Evolutionary conservation across 495 filamentous ascomycete species (phyloP).

Genomic region (Penicillium riverlandense): DNA sequence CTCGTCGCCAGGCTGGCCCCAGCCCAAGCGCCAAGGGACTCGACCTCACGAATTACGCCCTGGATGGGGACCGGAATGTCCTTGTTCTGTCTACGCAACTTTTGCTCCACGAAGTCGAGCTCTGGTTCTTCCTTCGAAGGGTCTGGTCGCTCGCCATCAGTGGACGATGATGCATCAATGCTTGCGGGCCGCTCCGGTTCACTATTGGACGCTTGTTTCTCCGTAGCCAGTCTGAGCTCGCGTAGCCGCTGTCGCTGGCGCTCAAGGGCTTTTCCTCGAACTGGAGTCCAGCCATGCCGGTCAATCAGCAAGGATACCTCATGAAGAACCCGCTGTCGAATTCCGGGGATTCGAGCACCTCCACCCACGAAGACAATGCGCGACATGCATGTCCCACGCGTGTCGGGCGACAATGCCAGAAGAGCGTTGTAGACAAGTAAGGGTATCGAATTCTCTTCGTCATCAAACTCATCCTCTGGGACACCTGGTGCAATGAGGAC

Average conservation of each 20-base stretch:
- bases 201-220: slow-evolving; percentile 7
- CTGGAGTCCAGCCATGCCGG: slow-evolving; percentile 66
- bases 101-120: slow-evolving; percentile 57
- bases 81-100: slow-evolving; percentile 46
- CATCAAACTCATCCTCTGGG: slow-evolving; percentile 57
- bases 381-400: slow-evolving; percentile 78
- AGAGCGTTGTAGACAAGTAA: slow-evolving; percentile 70
- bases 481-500: slow-evolving; percentile 59
- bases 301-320: slow-evolving; percentile 62
- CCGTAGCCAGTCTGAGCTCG: slow-evolving; percentile 22
- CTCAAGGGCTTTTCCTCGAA: slow-evolving; percentile 55
- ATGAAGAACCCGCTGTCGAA: slow-evolving; percentile 70
- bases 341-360: slow-evolving; percentile 68
- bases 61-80: slow-evolving; percentile 35
- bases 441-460: slow-evolving; percentile 74
- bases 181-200: slow-evolving; percentile 3
- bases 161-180: slow-evolving; percentile 27
- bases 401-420: slow-evolving; percentile 68
- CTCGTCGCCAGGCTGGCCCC: slow-evolving; percentile 77
- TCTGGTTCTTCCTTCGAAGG: slow-evolving; percentile 28
- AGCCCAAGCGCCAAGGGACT: slow-evolving; percentile 82
- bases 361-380: slow-evolving; percentile 86
- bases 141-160: slow-evolving; percentile 27
- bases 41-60: slow-evolving; percentile 65
- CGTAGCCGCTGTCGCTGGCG: slow-evolving; percentile 46